phyloP scores from a whole-genome alignment of 202 grass and related monocot genomes.

The Cymbopogon flexuosus region DNA sequence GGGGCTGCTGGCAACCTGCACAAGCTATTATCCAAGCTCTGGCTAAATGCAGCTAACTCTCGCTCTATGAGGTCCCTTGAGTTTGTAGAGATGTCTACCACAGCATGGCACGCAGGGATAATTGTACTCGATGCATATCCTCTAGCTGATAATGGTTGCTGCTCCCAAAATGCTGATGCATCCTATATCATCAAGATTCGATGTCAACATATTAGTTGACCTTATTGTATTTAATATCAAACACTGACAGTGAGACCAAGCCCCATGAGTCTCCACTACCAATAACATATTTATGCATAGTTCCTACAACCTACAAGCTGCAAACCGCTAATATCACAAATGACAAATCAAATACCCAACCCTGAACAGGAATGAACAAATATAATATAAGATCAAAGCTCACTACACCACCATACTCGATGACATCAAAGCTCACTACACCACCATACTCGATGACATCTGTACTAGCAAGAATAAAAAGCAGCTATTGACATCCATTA shows the following conservation, averaged over 20 bases:
- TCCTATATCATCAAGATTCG: slow-evolving; percentile 47
- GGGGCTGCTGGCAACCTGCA: slow-evolving; percentile 82
- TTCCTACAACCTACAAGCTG: slow-evolving; percentile 19
- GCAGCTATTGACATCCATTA: background rate
- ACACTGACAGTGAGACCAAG: background rate
- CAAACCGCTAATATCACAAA: background rate
- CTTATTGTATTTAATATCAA: background rate
- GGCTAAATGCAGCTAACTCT: slow-evolving; percentile 72
- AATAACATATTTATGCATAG: background rate
- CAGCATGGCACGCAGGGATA: slow-evolving; percentile 67
- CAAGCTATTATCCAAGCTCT: slow-evolving; percentile 86
- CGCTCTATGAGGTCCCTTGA: slow-evolving; percentile 84
- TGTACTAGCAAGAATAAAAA: slow-evolving; percentile 21
- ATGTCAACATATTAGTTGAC: background rate
- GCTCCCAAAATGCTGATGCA: slow-evolving; percentile 97
- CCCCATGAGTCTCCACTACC: background rate
- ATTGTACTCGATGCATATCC: slow-evolving; percentile 83
- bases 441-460: background rate
- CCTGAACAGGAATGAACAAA: slow-evolving; percentile 5
- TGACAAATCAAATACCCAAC: slow-evolving; percentile 19
- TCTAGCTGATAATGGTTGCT: slow-evolving; percentile 79
- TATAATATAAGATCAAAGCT: background rate
- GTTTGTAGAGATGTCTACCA: slow-evolving; percentile 82
- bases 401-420: background rate
- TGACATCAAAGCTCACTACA: slow-evolving; percentile 5